Base-by-base conservation (phyloP, 164 flowering plant genomes). In the Tinospora cordifolia region DNA sequence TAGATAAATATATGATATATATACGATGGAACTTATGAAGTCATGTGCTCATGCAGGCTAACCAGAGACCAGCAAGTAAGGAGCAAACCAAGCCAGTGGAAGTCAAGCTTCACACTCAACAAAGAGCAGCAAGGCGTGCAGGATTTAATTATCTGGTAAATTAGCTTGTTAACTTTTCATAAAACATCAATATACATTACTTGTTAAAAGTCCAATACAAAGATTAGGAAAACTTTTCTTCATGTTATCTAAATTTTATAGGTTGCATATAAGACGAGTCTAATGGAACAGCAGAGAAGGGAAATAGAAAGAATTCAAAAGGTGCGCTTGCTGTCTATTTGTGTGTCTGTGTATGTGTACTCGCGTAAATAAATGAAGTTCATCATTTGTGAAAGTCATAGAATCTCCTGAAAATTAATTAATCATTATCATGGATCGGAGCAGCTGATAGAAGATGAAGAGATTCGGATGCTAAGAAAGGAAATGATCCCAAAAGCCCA, bases 401-500 rank as follows among this genome's bases (percentile, higher is more conserved):
- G 8, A 15, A 27, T 70, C 60, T 65, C 22, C 25, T 17, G 36
- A 30, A 30, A 30, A 30, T 30, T 59, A 17, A 59, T 59, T 22
- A 10, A 63, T 64, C 15, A 27, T 17, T 13, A 9, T 12, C 13
- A 15, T 25, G 11, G 38, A 27, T 12, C 22, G 25, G 34, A 38
- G 66, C 81, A 89, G 93, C 75, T 86, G 67, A 82, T 89, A 21
- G 94, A 91, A 75, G 91, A 91, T 68, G 92, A 91, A 75, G 94
- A 89, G 82, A 67, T 89, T 63, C 77, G 79, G 60, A 74, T 78
- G 83, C 70, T 91, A 79, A 83, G 97, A 69, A 89, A 87, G 78
- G 91, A 91, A 68, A 85, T 91, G 94, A 71, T 91, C 51, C 94
- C 97, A 24, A 84, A 82, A 83, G 97, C 97, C 64, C 92, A 91